phyloP scores from a whole-genome alignment of 768 basidiomycete species.

The Pulveroboletus sp. region DNA sequence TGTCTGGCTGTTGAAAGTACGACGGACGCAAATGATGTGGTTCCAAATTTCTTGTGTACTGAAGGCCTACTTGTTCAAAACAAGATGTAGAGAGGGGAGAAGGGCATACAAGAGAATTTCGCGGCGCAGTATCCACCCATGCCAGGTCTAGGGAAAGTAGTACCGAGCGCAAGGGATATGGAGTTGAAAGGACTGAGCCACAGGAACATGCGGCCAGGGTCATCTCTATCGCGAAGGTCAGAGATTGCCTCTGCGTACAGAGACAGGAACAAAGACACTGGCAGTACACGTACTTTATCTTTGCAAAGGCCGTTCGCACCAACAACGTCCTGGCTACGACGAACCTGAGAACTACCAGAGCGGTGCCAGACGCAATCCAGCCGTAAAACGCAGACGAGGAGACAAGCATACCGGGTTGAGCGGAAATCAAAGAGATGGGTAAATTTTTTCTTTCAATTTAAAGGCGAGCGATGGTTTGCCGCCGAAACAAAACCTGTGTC shows the following conservation, averaged over 20 bases:
- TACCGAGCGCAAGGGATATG: constrained; percentile 22
- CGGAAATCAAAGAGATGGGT: background rate
- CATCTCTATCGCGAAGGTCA: constrained; percentile 7
- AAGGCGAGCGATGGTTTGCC: too few relatives aligned
- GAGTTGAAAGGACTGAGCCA: constrained; percentile 34
- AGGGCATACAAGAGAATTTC: constrained; percentile 34
- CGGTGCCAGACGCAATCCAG: constrained; percentile 5
- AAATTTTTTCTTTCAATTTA: too few relatives aligned
- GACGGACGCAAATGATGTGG: constrained; percentile 37
- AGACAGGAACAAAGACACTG: background rate
- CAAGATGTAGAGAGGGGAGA: too few relatives aligned
- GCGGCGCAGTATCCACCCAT: constrained; percentile 32
- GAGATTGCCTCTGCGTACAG: background rate
- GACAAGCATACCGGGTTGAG: constrained; percentile 6
- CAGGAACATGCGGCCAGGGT: constrained; percentile 14
- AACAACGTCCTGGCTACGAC: constrained; percentile 1
- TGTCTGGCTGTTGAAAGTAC: constrained; percentile 28
- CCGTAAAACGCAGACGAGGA: background rate
- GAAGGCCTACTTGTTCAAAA: background rate
- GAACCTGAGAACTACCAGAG: constrained; percentile 8
- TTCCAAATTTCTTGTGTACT: constrained; percentile 39
- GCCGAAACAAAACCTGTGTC: too few relatives aligned
- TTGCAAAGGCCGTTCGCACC: constrained; percentile 13
- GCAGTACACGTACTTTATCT: constrained; percentile 11
- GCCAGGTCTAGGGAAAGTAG: constrained; percentile 33